Evolutionary conservation across 805 yeast genomes (phyloP), one percentile per base, ranked within the genome.

Genomic region (Ogataea degrootiae): DNA sequence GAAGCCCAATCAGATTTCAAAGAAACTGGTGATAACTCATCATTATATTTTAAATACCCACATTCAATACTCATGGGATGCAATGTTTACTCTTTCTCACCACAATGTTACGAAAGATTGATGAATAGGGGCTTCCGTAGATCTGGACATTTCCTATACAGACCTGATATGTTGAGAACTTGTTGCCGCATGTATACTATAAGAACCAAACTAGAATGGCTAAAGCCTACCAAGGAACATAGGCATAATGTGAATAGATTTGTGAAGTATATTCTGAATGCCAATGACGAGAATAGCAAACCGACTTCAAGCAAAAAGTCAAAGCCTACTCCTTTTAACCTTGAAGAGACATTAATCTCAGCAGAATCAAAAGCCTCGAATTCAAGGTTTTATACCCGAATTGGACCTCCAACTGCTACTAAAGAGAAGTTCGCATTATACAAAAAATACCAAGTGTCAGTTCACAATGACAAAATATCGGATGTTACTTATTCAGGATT

Each of bases 141-240:
- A 46, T 85, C 94, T 33, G 97, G 97, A 0, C 62, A 66, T 2
- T 85, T 79, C 53, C 44, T 65, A 21, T 65, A 76, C 46, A 70
- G 75, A 57, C 80, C 87, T 0, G 96, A 91, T 61, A 63, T 80
- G 51, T 59, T 85, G 31, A 65, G 90, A 37, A 79, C 80, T 38
- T 90, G 97, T 61, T 90, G 97, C 57, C 73, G 91, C 19, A 74
- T 82, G 63, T 87, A 80, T 61, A 84, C 96, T 0, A 87, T 90
- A 16, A 64, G 97, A 45, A 82, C 95, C 0, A 70, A 70, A 21
- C 64, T 76, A 16, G 59, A 59, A 23, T 44, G 55, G 44, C 72
- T 82, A 54, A 70, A 71, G 35, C 62, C 83, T 6, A 67, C 72
- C 22, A 88, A 87, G 60, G 91, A 87, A 42, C 83, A 82, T 47